phyloP scores from a whole-genome alignment of 2,329 filamentous ascomycete species.

The Nothomitra cinnamomea region DNA sequence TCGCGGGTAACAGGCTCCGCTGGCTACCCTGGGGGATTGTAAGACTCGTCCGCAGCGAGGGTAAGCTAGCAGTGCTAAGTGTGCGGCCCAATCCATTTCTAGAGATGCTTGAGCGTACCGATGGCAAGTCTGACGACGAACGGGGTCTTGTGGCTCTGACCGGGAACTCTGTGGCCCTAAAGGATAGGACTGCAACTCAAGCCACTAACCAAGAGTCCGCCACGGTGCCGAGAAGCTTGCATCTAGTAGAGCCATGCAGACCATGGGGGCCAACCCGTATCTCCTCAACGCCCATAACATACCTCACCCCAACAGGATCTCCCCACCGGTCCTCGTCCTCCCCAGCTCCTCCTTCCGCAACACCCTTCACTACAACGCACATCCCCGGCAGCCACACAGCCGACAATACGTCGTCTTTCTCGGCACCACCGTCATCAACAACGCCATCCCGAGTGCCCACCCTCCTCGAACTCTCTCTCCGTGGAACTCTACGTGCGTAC shows the following conservation, averaged over 20 bases:
- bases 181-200: no score
- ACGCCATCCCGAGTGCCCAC: background rate
- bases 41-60: conserved; percentile 19
- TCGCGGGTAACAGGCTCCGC: conserved; percentile 45
- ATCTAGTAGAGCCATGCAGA: background rate
- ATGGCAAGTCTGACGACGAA: background rate
- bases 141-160: background rate
- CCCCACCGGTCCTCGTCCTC: background rate
- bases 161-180: no score
- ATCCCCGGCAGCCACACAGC: conserved; percentile 1
- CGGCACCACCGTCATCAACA: background rate
- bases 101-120: background rate
- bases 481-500: conserved; percentile 11
- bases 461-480: background rate
- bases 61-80: conserved; percentile 14
- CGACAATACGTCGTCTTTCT: no score
- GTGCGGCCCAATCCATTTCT: conserved; percentile 9
- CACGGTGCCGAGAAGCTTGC: no score
- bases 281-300: background rate
- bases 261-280: background rate
- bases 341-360: background rate
- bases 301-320: background rate
- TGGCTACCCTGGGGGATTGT: conserved; percentile 47
- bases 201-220: no score
- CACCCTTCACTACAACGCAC: conserved; percentile 1